These are phyloP conservation scores for Eimeria praecox DNA, from an alignment of 169 alveolate species.

Conservation along the genomic window DNA sequence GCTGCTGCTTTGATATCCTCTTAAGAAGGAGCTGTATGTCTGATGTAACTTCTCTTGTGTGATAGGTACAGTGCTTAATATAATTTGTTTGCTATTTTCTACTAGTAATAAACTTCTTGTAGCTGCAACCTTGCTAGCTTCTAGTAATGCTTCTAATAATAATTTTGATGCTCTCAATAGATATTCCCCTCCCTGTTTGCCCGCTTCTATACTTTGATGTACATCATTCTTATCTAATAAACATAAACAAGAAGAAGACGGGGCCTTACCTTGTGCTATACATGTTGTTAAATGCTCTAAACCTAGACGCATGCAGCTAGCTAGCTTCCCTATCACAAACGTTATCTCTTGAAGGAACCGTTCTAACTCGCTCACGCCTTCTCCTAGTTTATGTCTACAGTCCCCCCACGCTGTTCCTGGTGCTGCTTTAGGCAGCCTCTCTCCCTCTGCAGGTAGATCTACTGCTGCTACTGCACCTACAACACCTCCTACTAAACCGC, in stretches of 20 bases:
- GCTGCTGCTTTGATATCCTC: neutral
- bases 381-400: neutral
- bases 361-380: slow-evolving; percentile 30
- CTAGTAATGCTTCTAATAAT: neutral
- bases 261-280: neutral
- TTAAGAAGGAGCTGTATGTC: slow-evolving; percentile 8
- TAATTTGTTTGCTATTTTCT: neutral
- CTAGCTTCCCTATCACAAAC: slow-evolving; percentile 7
- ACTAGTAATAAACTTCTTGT: neutral
- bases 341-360: slow-evolving; percentile 25
- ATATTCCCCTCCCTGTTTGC: slow-evolving; percentile 26
- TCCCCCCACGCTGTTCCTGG: slow-evolving; percentile 11
- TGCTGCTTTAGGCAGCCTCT: slow-evolving; percentile 32
- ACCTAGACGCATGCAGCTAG: slow-evolving; percentile 39
- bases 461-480: slow-evolving; percentile 26
- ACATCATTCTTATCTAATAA: neutral
- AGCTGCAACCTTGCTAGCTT: slow-evolving; percentile 15
- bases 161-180: neutral
- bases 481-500: slow-evolving; percentile 43
- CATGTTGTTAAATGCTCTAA: slow-evolving; percentile 14
- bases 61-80: neutral
- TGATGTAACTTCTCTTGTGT: slow-evolving; percentile 47
- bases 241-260: neutral
- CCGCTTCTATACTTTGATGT: slow-evolving; percentile 16
- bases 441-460: neutral